phyloP scores from a whole-genome alignment of 2,329 filamentous ascomycete genomes.

The Pseudocercospora macadamiae region DNA sequence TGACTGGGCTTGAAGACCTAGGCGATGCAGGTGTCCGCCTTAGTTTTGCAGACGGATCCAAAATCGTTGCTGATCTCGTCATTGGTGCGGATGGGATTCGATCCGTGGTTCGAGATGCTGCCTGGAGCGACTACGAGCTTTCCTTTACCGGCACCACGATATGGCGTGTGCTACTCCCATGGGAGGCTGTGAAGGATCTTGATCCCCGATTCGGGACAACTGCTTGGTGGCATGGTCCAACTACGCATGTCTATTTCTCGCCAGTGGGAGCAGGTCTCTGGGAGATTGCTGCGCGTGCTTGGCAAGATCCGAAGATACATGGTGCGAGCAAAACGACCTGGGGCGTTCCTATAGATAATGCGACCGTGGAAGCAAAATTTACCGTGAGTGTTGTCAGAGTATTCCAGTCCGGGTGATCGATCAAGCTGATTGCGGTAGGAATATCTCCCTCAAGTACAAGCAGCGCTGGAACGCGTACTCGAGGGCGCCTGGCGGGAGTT shows the following conservation, averaged over 20 bases:
- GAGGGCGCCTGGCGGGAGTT: constrained; percentile 52
- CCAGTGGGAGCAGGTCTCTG: constrained; percentile 41
- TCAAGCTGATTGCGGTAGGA: constrained; percentile 38
- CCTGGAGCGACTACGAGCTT: constrained; percentile 49
- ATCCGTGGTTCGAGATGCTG: constrained; percentile 50
- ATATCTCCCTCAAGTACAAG: constrained; percentile 46
- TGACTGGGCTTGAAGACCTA: constrained; percentile 46
- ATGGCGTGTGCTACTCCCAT: constrained; percentile 50
- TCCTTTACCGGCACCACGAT: constrained; percentile 55
- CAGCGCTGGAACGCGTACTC: constrained; percentile 44
- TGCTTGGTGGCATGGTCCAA: constrained; percentile 50
- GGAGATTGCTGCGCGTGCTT: constrained; percentile 25
- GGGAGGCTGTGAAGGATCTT: constrained; percentile 35
- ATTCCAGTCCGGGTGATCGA: constrained; percentile 17
- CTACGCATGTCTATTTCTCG: constrained; percentile 48
- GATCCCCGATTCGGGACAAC: constrained; percentile 40
- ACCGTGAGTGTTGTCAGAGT: constrained; percentile 12
- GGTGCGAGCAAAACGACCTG: constrained; percentile 37
- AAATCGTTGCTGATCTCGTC: constrained; percentile 14
- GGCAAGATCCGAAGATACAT: constrained; percentile 18
- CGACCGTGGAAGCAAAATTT: constrained; percentile 44
- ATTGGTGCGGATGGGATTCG: constrained; percentile 58
- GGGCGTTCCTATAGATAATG: constrained; percentile 44
- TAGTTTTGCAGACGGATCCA: constrained; percentile 48
- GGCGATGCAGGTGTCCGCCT: constrained; percentile 44